Evolutionary conservation across 2,329 filamentous ascomycete genomes (phyloP), one percentile per base, ranked within the genome.

Genomic region (Colletotrichum eremochloae): DNA sequence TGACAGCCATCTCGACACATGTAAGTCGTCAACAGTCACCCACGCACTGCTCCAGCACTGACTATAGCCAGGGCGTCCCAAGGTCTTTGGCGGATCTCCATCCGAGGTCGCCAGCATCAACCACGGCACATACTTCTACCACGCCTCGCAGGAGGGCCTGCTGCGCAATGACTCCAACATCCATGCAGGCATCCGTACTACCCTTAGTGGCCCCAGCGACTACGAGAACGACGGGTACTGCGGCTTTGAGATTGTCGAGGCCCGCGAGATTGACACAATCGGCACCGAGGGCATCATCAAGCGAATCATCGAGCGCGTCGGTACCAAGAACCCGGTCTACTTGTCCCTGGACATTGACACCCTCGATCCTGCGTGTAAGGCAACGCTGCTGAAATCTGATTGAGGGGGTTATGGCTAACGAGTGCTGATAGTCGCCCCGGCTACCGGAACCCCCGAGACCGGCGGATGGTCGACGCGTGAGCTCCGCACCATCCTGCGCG

Each of bases 81-180:
- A 96, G 80, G 94, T 96, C 36, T 97, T 97, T 76, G 94, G 94
- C 65, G 94, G 94, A 40, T 91, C 93, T 0, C 94, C 94, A 0
- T 93, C 90, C 38, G 88, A 95, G 73, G 89, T 91, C 50, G 94
- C 94, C 29, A 87, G 87, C 75, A 91, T 97, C 83, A 97, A 96
- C 83, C 93, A 96, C 83, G 94, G 94, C 53, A 96, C 94, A 1
- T 96, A 96, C 84, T 97, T 97, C 83, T 96, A 92, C 83, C 93
- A 96, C 79, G 94, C 94, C 0, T 84, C 92, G 0, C 89, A 91
- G 82, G 93, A 96, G 80, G 94, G 94, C 3, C 85, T 96, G 20
- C 85, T 97, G 29, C 87, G 87, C 74, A 97, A 96, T 79, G 93
- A 96, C 84, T 92, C 90, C 76, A 96, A 95, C 82, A 95, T 97